These are phyloP conservation scores for Ascosphaera pollenicola DNA, from an alignment of 2,329 filamentous ascomycete species.

Conservation along the genomic window DNA sequence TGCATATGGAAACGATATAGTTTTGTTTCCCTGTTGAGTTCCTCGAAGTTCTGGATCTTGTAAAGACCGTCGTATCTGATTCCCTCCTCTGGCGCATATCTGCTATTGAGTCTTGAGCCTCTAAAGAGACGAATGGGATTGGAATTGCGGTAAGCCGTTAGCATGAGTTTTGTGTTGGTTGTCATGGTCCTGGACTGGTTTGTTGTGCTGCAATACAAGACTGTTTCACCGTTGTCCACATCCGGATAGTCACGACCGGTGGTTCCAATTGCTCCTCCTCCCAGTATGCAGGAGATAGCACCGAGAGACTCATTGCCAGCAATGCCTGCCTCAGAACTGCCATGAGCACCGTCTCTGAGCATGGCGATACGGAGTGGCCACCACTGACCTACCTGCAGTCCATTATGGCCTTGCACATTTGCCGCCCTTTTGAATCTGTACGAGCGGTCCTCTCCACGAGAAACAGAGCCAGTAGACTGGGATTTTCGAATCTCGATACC, in stretches of 20 bases:
- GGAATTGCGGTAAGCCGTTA: constrained; percentile 16
- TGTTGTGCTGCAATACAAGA: constrained; percentile 31
- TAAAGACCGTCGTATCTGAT: constrained; percentile 39
- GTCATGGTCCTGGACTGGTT: constrained; percentile 11
- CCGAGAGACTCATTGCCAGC: constrained; percentile 23
- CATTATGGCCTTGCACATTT: no score
- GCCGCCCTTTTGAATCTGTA: constrained; percentile 3
- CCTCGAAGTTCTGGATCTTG: constrained; percentile 17
- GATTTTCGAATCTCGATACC: constrained; percentile 3
- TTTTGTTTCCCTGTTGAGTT: constrained; percentile 19
- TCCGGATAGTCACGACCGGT: constrained; percentile 22
- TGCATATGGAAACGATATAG: constrained; percentile 27
- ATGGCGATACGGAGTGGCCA: constrained; percentile 8
- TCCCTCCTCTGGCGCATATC: constrained; percentile 24
- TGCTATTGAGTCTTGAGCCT: constrained; percentile 16
- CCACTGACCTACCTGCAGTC: constrained; percentile 10
- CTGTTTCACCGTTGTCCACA: constrained; percentile 25
- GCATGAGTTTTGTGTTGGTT: constrained; percentile 19
- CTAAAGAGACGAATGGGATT: constrained; percentile 30
- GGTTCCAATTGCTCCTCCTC: constrained; percentile 8
- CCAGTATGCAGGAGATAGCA: constrained; percentile 33
- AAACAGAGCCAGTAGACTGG: constrained; percentile 1
- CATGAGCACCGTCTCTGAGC: constrained; percentile 10
- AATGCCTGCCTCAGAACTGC: constrained; percentile 18
- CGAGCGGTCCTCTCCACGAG: constrained; percentile 3